Evolutionary conservation across 305 asterid genomes (phyloP).

Genomic region (Fraxinus paxiana): DNA sequence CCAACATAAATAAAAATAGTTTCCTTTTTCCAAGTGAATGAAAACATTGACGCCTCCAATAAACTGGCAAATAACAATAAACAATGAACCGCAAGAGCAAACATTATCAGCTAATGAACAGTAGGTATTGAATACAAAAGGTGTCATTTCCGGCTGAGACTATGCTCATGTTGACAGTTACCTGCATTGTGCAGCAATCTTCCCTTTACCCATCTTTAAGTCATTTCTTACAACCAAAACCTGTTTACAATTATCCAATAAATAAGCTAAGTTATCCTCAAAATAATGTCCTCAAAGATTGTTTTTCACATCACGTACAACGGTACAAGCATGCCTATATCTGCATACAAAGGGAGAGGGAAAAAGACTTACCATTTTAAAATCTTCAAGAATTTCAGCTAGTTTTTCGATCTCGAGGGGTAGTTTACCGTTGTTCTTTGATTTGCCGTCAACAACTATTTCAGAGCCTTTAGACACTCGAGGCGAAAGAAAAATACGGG

Average conservation of each 20-base stretch:
- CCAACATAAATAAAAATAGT: not conserved
- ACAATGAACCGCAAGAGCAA: not conserved
- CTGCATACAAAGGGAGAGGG: not conserved
- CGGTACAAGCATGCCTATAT: not conserved
- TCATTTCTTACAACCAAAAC: conserved; percentile 97
- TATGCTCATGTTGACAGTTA: conserved; percentile 16
- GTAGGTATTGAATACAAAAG: not conserved
- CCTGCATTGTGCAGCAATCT: conserved; percentile 99
- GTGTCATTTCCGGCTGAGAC: not conserved
- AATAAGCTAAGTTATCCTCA: conserved; percentile 14
- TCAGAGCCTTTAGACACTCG: conserved; percentile 26
- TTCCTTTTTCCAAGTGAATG: not conserved
- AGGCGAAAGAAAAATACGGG: conserved; percentile 25
- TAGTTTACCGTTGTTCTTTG: conserved; percentile 49
- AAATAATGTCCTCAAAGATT: not conserved
- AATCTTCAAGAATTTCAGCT: conserved; percentile 85
- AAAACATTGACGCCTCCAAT: not conserved
- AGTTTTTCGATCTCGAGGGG: conserved; percentile 70
- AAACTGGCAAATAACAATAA: not conserved
- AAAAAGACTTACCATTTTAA: conserved; percentile 62
- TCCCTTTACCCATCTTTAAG: conserved; percentile 97
- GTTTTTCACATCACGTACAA: not conserved
- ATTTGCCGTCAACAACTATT: conserved; percentile 29
- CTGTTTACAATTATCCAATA: conserved; percentile 40
- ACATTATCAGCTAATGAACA: not conserved